Conservation (phyloP, 1,284 basidiomycete genomes). For the Tilletia setariae region DNA sequence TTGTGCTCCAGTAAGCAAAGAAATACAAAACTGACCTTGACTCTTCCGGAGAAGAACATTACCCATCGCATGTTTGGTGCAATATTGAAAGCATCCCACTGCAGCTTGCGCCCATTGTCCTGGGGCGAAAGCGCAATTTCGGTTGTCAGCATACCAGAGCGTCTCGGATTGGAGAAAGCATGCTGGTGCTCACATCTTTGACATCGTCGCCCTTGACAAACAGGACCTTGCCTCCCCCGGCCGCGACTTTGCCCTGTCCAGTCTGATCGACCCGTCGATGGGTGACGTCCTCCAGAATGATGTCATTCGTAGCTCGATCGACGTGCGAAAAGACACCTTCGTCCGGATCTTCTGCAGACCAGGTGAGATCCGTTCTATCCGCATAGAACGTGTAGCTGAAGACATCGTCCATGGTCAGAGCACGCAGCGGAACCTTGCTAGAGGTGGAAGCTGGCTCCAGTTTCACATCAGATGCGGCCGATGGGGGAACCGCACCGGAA, state of each 20-base stretch:
- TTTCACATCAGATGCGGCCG: not conserved
- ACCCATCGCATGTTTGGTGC: conserved; percentile 38
- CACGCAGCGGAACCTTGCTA: not conserved
- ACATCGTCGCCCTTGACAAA: conserved; percentile 39
- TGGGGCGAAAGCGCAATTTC: not conserved
- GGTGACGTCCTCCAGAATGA: conserved; percentile 46
- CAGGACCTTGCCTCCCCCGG: conserved; percentile 35
- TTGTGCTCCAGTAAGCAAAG: no score
- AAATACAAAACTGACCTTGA: conserved; percentile 14
- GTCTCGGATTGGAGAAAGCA: not conserved
- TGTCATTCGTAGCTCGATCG: conserved; percentile 31
- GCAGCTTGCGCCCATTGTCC: conserved; percentile 26
- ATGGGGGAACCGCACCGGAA: not conserved
- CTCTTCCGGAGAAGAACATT: conserved; percentile 33
- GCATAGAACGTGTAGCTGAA: not conserved
- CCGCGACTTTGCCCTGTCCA: conserved; percentile 36
- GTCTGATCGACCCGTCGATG: conserved; percentile 32
- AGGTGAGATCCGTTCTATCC: not conserved
- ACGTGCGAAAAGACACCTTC: conserved; percentile 45
- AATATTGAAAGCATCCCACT: conserved; percentile 35
- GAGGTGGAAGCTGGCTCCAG: no score
- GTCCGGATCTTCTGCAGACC: conserved; percentile 32
- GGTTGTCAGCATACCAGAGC: not conserved
- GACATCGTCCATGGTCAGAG: conserved; percentile 2
- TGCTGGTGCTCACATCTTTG: conserved; percentile 19